phyloP scores from a whole-genome alignment of 1,139 yeast species.

The Waltiozyma sp. region DNA sequence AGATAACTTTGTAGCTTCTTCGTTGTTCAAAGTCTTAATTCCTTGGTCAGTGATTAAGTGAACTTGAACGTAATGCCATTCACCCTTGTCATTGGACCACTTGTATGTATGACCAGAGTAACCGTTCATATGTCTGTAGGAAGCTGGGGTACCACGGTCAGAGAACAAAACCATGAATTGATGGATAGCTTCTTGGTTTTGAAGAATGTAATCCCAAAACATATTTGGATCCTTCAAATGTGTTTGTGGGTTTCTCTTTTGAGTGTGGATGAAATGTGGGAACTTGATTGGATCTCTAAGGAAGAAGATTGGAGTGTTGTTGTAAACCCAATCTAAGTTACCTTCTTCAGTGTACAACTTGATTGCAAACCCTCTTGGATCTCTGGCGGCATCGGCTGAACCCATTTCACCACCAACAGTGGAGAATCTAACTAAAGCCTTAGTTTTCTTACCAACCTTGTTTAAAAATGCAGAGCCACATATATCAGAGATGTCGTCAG shows the following conservation, averaged over 20 bases:
- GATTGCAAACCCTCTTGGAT: slow-evolving; percentile 49
- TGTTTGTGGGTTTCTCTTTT: slow-evolving; percentile 71
- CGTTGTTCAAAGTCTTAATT: slow-evolving; percentile 39
- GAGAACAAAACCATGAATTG: slow-evolving; percentile 53
- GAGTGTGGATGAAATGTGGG: slow-evolving; percentile 50
- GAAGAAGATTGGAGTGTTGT: slow-evolving; percentile 51
- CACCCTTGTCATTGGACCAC: slow-evolving; percentile 56
- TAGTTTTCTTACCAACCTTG: slow-evolving; percentile 37
- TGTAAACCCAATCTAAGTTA: slow-evolving; percentile 50
- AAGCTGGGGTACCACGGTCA: slow-evolving; percentile 61
- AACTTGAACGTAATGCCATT: slow-evolving; percentile 56
- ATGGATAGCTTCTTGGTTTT: slow-evolving; percentile 54
- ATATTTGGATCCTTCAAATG: slow-evolving; percentile 67
- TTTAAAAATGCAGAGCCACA: slow-evolving; percentile 39
- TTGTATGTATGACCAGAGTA: slow-evolving; percentile 67
- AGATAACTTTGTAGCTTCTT: slow-evolving; percentile 46
- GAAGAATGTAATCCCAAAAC: slow-evolving; percentile 61
- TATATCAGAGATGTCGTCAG: slow-evolving; percentile 43
- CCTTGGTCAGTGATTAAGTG: slow-evolving; percentile 56
- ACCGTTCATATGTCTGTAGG: slow-evolving; percentile 58
- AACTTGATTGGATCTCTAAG: slow-evolving; percentile 50
- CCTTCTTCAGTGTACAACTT: slow-evolving; percentile 51
- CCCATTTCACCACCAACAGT: slow-evolving; percentile 54
- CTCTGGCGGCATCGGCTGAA: slow-evolving; percentile 46
- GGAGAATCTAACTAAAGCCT: slow-evolving; percentile 39